phyloP scores from a whole-genome alignment of 805 yeast species.

The Starmerella roubikii region DNA sequence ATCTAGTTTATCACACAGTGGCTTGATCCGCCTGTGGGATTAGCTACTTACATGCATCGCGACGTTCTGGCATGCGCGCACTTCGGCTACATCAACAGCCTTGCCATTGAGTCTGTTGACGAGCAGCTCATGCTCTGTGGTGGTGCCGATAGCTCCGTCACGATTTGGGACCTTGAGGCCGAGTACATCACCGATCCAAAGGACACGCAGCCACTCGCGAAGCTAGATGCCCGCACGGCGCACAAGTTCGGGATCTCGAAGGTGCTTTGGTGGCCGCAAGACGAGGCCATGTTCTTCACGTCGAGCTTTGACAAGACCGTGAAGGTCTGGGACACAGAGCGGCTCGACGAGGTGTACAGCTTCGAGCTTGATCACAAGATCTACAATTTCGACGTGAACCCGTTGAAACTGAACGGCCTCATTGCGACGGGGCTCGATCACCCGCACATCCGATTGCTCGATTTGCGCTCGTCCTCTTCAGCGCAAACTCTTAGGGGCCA shows the following conservation, averaged over 20 bases:
- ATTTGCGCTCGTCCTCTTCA: constrained; percentile 56
- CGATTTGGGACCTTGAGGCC: constrained; percentile 47
- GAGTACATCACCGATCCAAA: not conserved
- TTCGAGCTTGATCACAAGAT: constrained; percentile 51
- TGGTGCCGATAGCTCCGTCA: constrained; percentile 55
- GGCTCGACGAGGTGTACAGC: constrained; percentile 49
- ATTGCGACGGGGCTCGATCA: constrained; percentile 63
- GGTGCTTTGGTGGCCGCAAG: constrained; percentile 79
- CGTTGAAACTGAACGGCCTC: constrained; percentile 34
- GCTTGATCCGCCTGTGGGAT: not conserved
- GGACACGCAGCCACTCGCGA: constrained; percentile 7
- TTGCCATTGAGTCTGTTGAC: constrained; percentile 40
- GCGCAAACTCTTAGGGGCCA: constrained; percentile 61
- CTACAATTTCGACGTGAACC: constrained; percentile 51
- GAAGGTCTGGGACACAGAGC: constrained; percentile 68
- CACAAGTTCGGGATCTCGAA: constrained; percentile 66
- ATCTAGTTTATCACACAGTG: too few species aligned
- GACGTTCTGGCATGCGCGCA: constrained; percentile 19
- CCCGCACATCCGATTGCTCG: constrained; percentile 54
- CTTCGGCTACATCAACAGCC: constrained; percentile 41
- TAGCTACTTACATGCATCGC: constrained; percentile 3
- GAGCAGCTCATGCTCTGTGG: constrained; percentile 48
- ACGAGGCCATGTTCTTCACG: constrained; percentile 72
- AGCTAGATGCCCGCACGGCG: constrained; percentile 21
- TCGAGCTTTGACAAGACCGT: constrained; percentile 68